These are phyloP conservation scores for Boletus edulis DNA, from an alignment of 768 basidiomycete genomes.

Conservation along the genomic window DNA sequence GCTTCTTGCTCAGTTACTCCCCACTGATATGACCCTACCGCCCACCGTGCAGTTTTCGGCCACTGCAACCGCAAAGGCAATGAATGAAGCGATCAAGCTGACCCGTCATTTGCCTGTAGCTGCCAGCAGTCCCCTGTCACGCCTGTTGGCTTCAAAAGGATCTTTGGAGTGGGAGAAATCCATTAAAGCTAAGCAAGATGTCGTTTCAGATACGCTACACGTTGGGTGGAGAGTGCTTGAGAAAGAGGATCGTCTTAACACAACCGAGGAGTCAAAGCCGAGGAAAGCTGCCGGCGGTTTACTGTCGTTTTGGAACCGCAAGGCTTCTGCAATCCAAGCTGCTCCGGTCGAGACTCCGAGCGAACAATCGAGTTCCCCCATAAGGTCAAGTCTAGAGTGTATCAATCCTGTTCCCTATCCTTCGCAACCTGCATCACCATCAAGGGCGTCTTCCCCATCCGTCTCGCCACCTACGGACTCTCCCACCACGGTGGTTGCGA, in stretches of 20 bases:
- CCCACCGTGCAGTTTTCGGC: slow-evolving; percentile 48
- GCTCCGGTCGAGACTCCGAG: slow-evolving; percentile 15
- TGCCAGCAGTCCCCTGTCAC: slow-evolving; percentile 63
- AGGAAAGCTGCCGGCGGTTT: slow-evolving; percentile 52
- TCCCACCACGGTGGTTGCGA: not conserved
- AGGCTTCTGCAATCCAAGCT: slow-evolving; percentile 25
- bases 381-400: slow-evolving; percentile 33
- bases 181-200: slow-evolving; percentile 52
- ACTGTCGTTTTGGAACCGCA: slow-evolving; percentile 72
- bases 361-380: slow-evolving; percentile 24
- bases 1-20: slow-evolving; percentile 44
- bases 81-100: slow-evolving; percentile 58
- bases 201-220: slow-evolving; percentile 51
- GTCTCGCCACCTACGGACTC: slow-evolving; percentile 13
- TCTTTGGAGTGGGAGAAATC: slow-evolving; percentile 75
- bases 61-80: slow-evolving; percentile 56
- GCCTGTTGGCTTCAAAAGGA: slow-evolving; percentile 67
- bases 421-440: slow-evolving; percentile 17
- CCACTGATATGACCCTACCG: slow-evolving; percentile 50
- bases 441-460: slow-evolving; percentile 5
- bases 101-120: slow-evolving; percentile 58
- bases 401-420: slow-evolving; percentile 11
- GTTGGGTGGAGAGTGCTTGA: slow-evolving; percentile 72
- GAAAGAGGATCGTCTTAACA: slow-evolving; percentile 39
- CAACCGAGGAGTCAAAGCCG: slow-evolving; percentile 42